Conservation (phyloP, 1,284 basidiomycete genomes). For the Bjerkandera adusta region DNA sequence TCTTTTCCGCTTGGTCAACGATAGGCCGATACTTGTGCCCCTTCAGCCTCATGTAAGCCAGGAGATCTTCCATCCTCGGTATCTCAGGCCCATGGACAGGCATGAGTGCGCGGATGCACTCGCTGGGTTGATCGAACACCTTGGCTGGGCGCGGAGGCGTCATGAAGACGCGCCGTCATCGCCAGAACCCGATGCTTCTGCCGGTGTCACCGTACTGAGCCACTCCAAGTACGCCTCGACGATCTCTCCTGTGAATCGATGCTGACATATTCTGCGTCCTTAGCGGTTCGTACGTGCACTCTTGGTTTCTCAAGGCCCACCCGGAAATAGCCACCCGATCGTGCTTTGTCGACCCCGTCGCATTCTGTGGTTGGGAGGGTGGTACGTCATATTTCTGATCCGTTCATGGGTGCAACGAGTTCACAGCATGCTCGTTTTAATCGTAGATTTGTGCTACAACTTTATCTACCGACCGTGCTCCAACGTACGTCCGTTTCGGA, state of each 20-base stretch:
- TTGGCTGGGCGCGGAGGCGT: slow-evolving; percentile 59
- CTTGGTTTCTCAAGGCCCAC: slow-evolving; percentile 81
- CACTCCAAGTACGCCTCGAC: slow-evolving; percentile 75
- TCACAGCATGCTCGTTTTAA: slow-evolving; percentile 1
- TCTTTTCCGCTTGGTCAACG: slow-evolving; percentile 51
- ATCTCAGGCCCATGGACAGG: slow-evolving; percentile 67
- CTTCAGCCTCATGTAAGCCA: slow-evolving; percentile 87
- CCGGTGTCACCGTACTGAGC: slow-evolving; percentile 79
- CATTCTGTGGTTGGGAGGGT: slow-evolving; percentile 90
- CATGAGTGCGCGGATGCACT: slow-evolving; percentile 60
- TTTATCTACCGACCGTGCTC: slow-evolving; percentile 73
- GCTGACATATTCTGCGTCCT: slow-evolving; percentile 15
- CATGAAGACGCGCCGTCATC: slow-evolving; percentile 18
- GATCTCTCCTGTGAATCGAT: not conserved
- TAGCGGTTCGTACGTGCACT: slow-evolving; percentile 75
- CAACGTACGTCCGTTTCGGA: slow-evolving; percentile 56
- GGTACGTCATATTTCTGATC: slow-evolving; percentile 39
- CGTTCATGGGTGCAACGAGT: slow-evolving; percentile 2
- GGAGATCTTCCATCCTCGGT: slow-evolving; percentile 73
- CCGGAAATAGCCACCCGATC: slow-evolving; percentile 70
- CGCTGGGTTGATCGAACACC: slow-evolving; percentile 53
- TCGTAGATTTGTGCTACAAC: slow-evolving; percentile 80
- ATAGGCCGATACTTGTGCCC: slow-evolving; percentile 77
- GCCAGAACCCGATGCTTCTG: slow-evolving; percentile 22
- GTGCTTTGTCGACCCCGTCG: slow-evolving; percentile 87